Base-by-base conservation (phyloP, 169 alveolate genomes). In the Babesia bovis region DNA sequence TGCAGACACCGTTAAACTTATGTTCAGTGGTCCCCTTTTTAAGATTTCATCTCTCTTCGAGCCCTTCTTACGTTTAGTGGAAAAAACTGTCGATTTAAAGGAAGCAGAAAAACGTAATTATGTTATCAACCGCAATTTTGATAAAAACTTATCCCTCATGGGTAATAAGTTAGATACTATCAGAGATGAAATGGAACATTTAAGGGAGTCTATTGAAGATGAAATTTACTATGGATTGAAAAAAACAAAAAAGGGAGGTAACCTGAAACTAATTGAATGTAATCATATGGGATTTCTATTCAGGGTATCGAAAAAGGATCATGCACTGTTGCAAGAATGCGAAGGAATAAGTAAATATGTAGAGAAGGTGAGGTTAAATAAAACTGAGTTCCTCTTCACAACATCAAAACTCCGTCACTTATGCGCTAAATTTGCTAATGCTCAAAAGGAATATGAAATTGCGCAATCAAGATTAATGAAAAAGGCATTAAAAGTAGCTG, bases 401-500 rank as follows among this genome's bases (percentile, higher is more conserved):
- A 84, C 95, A 10, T 67, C 79, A 15, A 92, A 91, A 45, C 70
- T 95, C 63, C 67, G 89, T 69, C 83, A 66, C 13, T 90, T 91
- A 30, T 94, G 95, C 51, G 87, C 87, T 0, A 66, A 84, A 49
- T 91, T 85, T 69, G 90, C 85, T 15, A 91, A 76, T 26, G 84
- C 89, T 26, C 72, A 82, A 56, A 89, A 65, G 47, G 91, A 92
- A 55, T 95, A 94, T 51, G 86, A 91, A 66, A 75, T 71, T 33
- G 87, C 85, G 38, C 96, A 95, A 76, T 68, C 60, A 45, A 94
- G 85, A 45, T 85, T 95, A 49, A 94, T 96, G 3, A 66, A 88
- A 59, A 95, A 91, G 89, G 90, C 98, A n/a, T 83, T 97, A 32
- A 92, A 90, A 58, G 97, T 96, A 25, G 98, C 97, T 1, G 87